Percentiles rank a stretch among this genome's conserved stretches.
Evolutionary conservation across 1,284 basidiomycete species (phyloP).

Genomic region (Cystobasidiaceae sp.): DNA sequence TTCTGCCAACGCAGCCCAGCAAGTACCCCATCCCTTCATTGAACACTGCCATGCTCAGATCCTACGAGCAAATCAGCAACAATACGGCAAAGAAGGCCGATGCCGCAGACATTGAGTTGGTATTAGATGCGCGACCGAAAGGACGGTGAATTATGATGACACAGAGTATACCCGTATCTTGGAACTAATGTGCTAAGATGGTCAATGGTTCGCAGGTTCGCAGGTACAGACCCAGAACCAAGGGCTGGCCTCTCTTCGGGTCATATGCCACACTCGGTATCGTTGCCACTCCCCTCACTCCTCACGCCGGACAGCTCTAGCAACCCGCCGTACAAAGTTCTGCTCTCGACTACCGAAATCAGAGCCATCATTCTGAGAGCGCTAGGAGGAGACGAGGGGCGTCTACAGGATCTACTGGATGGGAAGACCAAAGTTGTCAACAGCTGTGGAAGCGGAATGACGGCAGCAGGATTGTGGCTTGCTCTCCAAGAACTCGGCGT

Average conservation of each 20-base stretch:
- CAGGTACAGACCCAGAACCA: conserved; percentile 81
- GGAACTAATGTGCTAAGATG: no score
- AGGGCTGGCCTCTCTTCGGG: conserved; percentile 80
- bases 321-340: conserved; percentile 57
- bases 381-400: conserved; percentile 56
- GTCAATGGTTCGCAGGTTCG: conserved; percentile 63
- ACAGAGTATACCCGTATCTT: no score
- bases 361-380: conserved; percentile 57
- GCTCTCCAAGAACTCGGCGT: conserved; percentile 67
- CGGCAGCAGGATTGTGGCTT: conserved; percentile 86
- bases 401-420: conserved; percentile 50
- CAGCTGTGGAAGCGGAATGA: conserved; percentile 73
- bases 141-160: conserved; percentile 59
- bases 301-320: conserved; percentile 54
- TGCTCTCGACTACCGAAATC: conserved; percentile 58
- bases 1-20: no score
- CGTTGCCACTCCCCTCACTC: conserved; percentile 77
- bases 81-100: conserved; percentile 58
- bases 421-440: conserved; percentile 62
- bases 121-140: conserved; percentile 78
- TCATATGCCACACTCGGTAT: conserved; percentile 82
- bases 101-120: conserved; percentile 57
- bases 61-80: conserved; percentile 72
- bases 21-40: conserved; percentile 33
- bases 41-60: conserved; percentile 35